A percentile compares a stretch with the other conserved stretches of the same genome.
Evolutionary conservation across 768 basidiomycete species (phyloP).

Genomic region (Lactarius pseudohatsudake): DNA sequence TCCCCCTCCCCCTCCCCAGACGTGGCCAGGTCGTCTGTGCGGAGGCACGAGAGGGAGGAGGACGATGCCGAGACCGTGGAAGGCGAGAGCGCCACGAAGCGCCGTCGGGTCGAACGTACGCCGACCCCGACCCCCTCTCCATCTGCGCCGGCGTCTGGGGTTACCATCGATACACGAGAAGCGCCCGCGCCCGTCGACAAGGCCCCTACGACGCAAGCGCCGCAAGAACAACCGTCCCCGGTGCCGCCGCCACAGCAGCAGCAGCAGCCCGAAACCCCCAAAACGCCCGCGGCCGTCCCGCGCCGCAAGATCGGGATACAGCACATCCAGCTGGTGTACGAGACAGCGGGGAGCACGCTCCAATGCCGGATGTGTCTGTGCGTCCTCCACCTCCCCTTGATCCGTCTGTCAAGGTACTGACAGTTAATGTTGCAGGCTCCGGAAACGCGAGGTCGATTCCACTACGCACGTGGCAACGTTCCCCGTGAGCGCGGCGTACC

Average conservation of each 20-base stretch:
- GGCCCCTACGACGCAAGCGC: not conserved
- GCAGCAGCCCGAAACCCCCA: not conserved
- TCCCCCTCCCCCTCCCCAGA: not conserved
- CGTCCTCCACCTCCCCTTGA: not conserved
- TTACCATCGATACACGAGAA: not conserved
- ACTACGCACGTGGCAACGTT: slow-evolving; percentile 10
- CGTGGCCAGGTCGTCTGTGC: not conserved
- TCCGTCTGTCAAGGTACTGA: not conserved
- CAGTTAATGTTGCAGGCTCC: not conserved
- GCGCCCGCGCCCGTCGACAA: not conserved
- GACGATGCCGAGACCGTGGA: not conserved
- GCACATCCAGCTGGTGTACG: slow-evolving; percentile 25
- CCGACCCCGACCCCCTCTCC: not conserved
- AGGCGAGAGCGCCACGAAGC: slow-evolving; percentile 8
- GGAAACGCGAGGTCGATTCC: slow-evolving; percentile 20
- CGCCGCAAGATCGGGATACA: slow-evolving; percentile 23
- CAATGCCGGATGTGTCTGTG: slow-evolving; percentile 28
- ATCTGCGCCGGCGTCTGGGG: not conserved
- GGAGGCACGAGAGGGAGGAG: slow-evolving; percentile 14
- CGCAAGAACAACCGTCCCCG: not conserved
- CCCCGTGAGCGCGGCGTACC: slow-evolving; percentile 5
- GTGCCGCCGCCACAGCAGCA: not conserved
- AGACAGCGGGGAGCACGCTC: slow-evolving; percentile 11
- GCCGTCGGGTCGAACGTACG: slow-evolving; percentile 13
- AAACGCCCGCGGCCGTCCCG: not conserved